Conservation (phyloP, 2,329 filamentous ascomycete species). For the Ceratocystis harringtonii region DNA sequence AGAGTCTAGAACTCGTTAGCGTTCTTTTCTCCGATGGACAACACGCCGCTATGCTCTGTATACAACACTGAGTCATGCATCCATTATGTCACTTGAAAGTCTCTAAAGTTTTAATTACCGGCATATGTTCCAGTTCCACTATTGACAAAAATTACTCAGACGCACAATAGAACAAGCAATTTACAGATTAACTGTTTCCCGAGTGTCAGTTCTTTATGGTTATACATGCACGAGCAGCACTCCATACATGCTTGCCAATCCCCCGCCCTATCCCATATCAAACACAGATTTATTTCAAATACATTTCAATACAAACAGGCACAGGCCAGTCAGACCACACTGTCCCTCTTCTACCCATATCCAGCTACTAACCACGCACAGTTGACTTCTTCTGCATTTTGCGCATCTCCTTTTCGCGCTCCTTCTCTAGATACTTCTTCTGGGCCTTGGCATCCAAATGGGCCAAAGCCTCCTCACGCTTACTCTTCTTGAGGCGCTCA, state of each 20-base stretch:
- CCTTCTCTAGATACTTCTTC: slow-evolving; percentile 71
- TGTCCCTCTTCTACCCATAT: not conserved
- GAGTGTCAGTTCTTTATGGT: too few species aligned
- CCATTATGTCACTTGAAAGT: too few species aligned
- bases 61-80: too few species aligned
- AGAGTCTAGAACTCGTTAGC: too few species aligned
- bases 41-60: too few species aligned
- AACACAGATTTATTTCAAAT: slow-evolving; percentile 4
- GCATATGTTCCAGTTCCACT: too few species aligned
- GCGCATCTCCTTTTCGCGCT: slow-evolving; percentile 57
- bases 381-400: slow-evolving; percentile 41
- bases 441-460: slow-evolving; percentile 66
- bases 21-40: too few species aligned
- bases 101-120: too few species aligned
- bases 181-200: too few species aligned
- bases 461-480: slow-evolving; percentile 71
- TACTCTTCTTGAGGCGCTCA: slow-evolving; percentile 69
- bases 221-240: not conserved
- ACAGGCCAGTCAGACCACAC: not conserved
- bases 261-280: not conserved
- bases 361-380: slow-evolving; percentile 30
- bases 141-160: too few species aligned
- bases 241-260: not conserved
- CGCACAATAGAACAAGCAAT: too few species aligned
- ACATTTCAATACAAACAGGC: slow-evolving; percentile 2